Conservation (phyloP, 768 basidiomycete genomes). For the Termitomyces sp. region DNA sequence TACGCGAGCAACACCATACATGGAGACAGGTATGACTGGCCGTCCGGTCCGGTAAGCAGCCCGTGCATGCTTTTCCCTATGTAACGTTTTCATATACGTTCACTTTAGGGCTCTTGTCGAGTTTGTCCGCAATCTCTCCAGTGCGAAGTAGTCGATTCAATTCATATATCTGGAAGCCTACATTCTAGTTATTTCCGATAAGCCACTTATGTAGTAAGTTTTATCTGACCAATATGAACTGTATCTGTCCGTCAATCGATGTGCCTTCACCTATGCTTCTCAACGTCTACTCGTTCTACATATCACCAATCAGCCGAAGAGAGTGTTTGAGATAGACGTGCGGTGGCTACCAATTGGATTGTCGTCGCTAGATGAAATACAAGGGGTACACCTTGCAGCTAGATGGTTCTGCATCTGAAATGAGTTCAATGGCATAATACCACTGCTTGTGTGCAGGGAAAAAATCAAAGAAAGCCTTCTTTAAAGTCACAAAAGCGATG, state of each 20-base stretch:
- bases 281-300: no score
- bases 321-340: no score
- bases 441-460: no score
- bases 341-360: no score
- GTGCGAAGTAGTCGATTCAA: constrained; percentile 12
- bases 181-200: not conserved
- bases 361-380: no score
- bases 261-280: not conserved
- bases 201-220: not conserved
- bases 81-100: not conserved
- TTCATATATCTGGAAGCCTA: no score
- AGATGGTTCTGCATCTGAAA: no score
- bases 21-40: constrained; percentile 75
- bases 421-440: no score
- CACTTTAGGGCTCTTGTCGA: constrained; percentile 31
- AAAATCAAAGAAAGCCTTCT: no score
- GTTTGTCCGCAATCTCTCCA: constrained; percentile 29
- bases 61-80: not conserved
- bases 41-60: constrained; percentile 64
- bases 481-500: no score
- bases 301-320: no score
- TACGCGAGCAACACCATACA: constrained; percentile 51
- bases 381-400: no score
- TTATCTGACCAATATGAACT: not conserved
- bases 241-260: not conserved